Base-by-base conservation (phyloP, 2,329 filamentous ascomycete species). In the Trichophyton mentagrophytes region DNA sequence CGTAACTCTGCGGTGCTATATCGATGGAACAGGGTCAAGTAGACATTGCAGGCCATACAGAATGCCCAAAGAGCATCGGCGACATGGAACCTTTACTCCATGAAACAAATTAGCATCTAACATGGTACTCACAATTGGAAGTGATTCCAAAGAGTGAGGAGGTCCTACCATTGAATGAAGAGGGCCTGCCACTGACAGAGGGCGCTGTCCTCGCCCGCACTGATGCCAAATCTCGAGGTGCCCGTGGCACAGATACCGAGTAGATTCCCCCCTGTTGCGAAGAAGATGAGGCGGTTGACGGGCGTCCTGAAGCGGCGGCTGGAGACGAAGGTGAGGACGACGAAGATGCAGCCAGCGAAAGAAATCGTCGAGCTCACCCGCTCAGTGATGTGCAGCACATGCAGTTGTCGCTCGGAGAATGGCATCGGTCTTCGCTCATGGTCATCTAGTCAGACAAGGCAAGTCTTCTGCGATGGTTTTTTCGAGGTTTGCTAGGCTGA, bases 261-360 rank as follows among this genome's bases (percentile, higher is more conserved):
- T 66, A 92, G 79, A 68, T 95, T 95, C 7, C 89, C 89, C 68
- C 89, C 87, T 0, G 87, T 87, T 5, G 89, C 89, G 70, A 87
- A 93, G 71, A 95, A 92, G 8, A 92, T 85, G 0, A 95, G 79
- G 17, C 89, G 81, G 69, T 93, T 93, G 75, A 93, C 90, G 3
- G 68, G 67, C 49, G 65, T 68, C 51, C 63, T 62, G 58, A 69
- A 69, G 22, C 61, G 62, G 9, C 53, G 59, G 4, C 60, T 63
- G 8, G 61, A 49, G 8, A 65, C 17, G 57, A 66, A 69, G n/a
- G 61, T 66, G 5, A 44, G 13, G 33, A 69, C 64, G 15, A 69
- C 62, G 53, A 69, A 63, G 30, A 65, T 15, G 40, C 63, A 66
- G 3, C 60, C 56, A 11, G 61, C 25, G 9, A 69, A 55, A 3